Evolutionary conservation across 306 rosid genomes (phyloP).

Genomic region (Mucuna pruriens): DNA sequence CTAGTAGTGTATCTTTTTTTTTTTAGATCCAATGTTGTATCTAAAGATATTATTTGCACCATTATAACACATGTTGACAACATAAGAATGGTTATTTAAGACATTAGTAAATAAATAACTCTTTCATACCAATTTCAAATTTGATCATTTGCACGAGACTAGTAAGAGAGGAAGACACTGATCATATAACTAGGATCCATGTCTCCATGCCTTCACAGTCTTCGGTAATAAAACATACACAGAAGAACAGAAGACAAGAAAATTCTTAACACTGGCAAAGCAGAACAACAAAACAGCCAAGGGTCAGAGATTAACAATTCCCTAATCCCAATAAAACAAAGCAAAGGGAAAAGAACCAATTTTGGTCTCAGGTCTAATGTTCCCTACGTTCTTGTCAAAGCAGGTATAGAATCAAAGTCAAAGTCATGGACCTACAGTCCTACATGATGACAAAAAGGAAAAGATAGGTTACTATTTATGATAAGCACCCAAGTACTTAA

Average conservation of each 20-base stretch:
- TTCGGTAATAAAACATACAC: background rate
- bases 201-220: slow-evolving; percentile 5
- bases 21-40: too few relatives aligned
- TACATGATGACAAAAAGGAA: slow-evolving; percentile 2
- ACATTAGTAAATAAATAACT: background rate
- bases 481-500: too few relatives aligned
- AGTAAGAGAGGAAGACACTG: background rate
- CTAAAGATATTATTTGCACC: background rate
- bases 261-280: background rate
- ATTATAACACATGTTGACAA: background rate
- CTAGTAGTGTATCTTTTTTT: background rate
- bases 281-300: slow-evolving; percentile 17
- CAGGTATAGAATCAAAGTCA: background rate
- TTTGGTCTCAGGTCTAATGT: background rate
- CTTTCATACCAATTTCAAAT: background rate
- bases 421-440: background rate
- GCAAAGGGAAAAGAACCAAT: background rate
- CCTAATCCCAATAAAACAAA: background rate
- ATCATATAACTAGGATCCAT: slow-evolving; percentile 10
- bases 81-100: background rate
- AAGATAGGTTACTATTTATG: too few relatives aligned
- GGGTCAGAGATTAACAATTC: background rate
- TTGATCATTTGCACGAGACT: slow-evolving; percentile 11
- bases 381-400: background rate
- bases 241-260: background rate